Base-by-base conservation (phyloP, 768 basidiomycete species). In the Russula virescens region DNA sequence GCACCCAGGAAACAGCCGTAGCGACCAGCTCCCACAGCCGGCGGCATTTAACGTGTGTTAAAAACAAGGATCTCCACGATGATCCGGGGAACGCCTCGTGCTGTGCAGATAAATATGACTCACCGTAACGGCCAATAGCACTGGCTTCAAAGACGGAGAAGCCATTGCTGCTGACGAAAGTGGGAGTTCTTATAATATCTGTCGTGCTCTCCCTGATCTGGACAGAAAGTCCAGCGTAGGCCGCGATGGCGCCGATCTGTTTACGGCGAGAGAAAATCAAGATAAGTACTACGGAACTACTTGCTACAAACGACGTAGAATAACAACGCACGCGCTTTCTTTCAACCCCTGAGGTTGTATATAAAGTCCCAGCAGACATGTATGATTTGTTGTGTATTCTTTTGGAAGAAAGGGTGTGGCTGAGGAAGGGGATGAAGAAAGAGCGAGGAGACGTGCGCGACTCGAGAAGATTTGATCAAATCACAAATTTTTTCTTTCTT, bases 51-150 rank as follows among this genome's bases (percentile, higher is more conserved):
- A 34, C 9, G n/a, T 43, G 42, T 11, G 38, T 11, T 2, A 28
- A 35, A 42, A 49, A 40, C 8, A 26, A 38, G 0, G 14, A 59
- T 50, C 21, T 35, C 62, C 25, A 35, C 47, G 42, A 38, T 45
- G 42, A 46, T 49, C 38, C 59, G 38, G 58, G 38, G n/a, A 43
- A 28, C 38, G 46, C 19, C 25, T 25, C 11, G 51, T 58, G 21
- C n/a, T 23, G 49, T 26, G 42, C 13, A 23, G 1, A 55, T 51
- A 26, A 16, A 25, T 28, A 59, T 68, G 58, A 87, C 94, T 84
- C 76, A 98, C 96, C 69, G 77, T 96, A 94, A 61, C 85, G 86
- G 50, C 92, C 89, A 74, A 98, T 93, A 52, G 93, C 84, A 58
- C 76, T 72, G 59, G 83, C 80, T 79, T 96, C 96, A 68, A 84